Conservation (phyloP, 2,329 filamentous ascomycete species). For the Colletotrichum sidae region DNA sequence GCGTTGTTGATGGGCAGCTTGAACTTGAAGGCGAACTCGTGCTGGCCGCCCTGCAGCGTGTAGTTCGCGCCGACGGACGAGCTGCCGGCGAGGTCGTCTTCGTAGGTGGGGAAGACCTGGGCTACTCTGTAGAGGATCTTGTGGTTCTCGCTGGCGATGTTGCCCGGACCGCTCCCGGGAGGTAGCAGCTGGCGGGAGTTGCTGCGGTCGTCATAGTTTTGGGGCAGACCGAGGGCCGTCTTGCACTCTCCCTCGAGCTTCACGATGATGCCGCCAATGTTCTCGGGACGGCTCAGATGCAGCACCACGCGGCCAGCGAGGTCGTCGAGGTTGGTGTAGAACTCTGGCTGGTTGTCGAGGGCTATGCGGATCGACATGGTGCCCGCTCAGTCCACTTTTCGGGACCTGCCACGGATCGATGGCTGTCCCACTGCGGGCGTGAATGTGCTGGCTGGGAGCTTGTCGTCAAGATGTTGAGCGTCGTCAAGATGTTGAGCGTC, state of each 20-base stretch:
- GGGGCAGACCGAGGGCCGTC: conserved; percentile 70
- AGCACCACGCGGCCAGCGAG: conserved; percentile 73
- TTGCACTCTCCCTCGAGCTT: conserved; percentile 86
- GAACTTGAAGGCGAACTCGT: conserved; percentile 83
- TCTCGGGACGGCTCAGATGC: conserved; percentile 72
- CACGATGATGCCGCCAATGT: conserved; percentile 78
- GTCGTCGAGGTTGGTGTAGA: conserved; percentile 84
- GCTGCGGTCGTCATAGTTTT: conserved; percentile 50
- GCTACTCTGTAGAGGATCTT: conserved; percentile 81
- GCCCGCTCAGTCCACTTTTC: conserved; percentile 35
- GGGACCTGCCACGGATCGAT: not conserved
- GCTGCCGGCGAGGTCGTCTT: conserved; percentile 52
- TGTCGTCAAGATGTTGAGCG: not conserved
- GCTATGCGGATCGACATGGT: conserved; percentile 75
- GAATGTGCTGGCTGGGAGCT: no score
- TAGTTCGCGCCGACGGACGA: conserved; percentile 58
- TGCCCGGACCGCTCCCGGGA: conserved; percentile 55
- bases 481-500: no score
- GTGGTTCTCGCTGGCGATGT: conserved; percentile 68
- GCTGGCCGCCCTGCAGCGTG: conserved; percentile 74
- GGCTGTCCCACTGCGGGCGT: not conserved
- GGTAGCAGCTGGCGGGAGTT: conserved; percentile 37
- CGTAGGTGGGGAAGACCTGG: conserved; percentile 76
- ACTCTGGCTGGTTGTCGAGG: conserved; percentile 74
- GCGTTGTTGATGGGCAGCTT: conserved; percentile 83